phyloP scores from a whole-genome alignment of 169 alveolate genomes.

The Fabrea salina region DNA sequence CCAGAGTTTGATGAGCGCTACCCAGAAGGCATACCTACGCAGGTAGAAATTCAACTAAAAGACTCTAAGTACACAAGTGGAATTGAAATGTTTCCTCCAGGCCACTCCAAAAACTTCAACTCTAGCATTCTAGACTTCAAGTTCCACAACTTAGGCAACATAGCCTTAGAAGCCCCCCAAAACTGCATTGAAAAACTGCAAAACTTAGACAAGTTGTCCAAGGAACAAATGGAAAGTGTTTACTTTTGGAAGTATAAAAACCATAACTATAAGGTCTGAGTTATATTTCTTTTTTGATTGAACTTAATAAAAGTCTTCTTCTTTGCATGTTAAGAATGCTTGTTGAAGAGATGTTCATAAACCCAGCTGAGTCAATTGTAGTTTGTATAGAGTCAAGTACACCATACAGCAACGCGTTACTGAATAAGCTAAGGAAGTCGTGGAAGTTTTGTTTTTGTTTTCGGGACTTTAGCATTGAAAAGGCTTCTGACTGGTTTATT shows the following conservation, averaged over 20 bases:
- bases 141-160: conserved; percentile 49
- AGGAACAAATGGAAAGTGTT: conserved; percentile 40
- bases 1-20: conserved; percentile 59
- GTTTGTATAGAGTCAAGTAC: no score
- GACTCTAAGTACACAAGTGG: conserved; percentile 40
- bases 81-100: conserved; percentile 70
- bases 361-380: no score
- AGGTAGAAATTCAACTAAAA: conserved; percentile 41
- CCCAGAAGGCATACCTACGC: conserved; percentile 76
- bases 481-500: no score
- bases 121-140: conserved; percentile 53
- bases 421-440: no score
- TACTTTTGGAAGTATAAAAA: conserved; percentile 54
- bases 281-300: no score
- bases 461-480: no score
- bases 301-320: no score
- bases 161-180: conserved; percentile 42
- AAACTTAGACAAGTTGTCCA: conserved; percentile 43
- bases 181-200: conserved; percentile 27
- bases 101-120: conserved; percentile 58
- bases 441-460: no score
- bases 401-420: no score
- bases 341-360: no score
- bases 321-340: no score
- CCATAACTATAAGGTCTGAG: no score